These are phyloP conservation scores for Datura wrightii DNA, from an alignment of 257 asterid species.

Conservation along the genomic window DNA sequence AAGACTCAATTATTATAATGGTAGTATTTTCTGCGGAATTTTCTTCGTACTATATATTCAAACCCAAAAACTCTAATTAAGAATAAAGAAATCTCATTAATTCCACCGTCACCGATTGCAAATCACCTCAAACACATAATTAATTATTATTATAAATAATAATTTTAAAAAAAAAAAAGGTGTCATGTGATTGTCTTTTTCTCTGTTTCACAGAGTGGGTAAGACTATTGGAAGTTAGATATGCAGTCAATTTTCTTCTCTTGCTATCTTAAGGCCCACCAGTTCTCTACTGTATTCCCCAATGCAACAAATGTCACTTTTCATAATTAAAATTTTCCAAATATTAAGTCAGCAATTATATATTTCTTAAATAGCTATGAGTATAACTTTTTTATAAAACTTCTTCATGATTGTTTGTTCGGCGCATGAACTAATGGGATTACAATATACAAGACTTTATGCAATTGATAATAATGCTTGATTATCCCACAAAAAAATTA, in stretches of 20 bases:
- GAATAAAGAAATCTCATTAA: no score
- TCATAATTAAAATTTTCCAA: background rate
- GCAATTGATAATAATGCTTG: background rate
- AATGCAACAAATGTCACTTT: background rate
- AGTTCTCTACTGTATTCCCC: background rate
- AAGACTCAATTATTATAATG: no score
- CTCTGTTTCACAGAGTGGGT: background rate
- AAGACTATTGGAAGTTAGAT: background rate
- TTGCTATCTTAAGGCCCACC: background rate
- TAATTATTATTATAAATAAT: no score
- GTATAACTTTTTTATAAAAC: background rate
- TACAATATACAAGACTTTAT: background rate
- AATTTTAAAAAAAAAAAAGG: no score
- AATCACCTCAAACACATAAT: no score
- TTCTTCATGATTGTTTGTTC: background rate
- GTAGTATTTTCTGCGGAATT: no score
- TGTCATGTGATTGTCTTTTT: background rate
- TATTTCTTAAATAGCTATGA: background rate
- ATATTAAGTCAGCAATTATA: background rate
- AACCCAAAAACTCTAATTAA: no score
- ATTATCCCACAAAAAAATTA: background rate
- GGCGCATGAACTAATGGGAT: background rate
- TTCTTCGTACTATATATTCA: no score
- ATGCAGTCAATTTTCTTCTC: background rate
- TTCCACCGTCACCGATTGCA: no score